Evolutionary conservation across 257 asterid species (phyloP).

Genomic region (Ophiorrhiza pumila): DNA sequence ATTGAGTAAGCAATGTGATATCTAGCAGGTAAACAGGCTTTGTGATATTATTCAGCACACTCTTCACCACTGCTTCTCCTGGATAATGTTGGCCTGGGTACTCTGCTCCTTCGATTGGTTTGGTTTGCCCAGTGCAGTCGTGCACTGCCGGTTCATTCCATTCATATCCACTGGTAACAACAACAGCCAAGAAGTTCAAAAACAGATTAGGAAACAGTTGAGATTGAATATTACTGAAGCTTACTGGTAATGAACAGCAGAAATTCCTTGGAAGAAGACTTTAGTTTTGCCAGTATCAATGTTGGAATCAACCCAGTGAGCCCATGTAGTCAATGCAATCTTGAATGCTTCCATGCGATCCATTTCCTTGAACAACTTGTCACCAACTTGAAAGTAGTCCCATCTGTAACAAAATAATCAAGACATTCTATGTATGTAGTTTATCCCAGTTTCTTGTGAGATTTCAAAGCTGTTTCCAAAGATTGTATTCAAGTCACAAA

Average conservation of each 20-base stretch:
- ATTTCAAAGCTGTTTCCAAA: background rate
- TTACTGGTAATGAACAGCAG: constrained; percentile 60
- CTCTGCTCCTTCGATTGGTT: constrained; percentile 41
- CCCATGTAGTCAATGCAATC: constrained; percentile 72
- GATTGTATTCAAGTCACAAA: background rate
- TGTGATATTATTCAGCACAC: constrained; percentile 46
- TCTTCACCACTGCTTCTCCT: constrained; percentile 60
- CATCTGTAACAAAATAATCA: constrained; percentile 37
- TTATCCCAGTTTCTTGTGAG: background rate
- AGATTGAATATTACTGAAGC: background rate
- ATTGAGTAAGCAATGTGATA: constrained; percentile 53
- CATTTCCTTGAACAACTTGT: constrained; percentile 38
- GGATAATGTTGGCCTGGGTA: constrained; percentile 53
- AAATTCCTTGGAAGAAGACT: constrained; percentile 73
- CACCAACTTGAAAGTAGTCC: constrained; percentile 48
- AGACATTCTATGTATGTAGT: background rate
- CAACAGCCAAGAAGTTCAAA: background rate
- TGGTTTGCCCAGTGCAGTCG: constrained; percentile 46
- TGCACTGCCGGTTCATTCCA: constrained; percentile 52
- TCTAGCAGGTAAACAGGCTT: constrained; percentile 50
- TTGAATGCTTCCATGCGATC: constrained; percentile 55
- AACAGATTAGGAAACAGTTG: constrained; percentile 1
- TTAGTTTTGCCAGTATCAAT: constrained; percentile 39
- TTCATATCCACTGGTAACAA: constrained; percentile 41
- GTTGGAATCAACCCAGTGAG: constrained; percentile 64